Conservation (phyloP, 768 basidiomycete genomes). For the Amanita inopinata region DNA sequence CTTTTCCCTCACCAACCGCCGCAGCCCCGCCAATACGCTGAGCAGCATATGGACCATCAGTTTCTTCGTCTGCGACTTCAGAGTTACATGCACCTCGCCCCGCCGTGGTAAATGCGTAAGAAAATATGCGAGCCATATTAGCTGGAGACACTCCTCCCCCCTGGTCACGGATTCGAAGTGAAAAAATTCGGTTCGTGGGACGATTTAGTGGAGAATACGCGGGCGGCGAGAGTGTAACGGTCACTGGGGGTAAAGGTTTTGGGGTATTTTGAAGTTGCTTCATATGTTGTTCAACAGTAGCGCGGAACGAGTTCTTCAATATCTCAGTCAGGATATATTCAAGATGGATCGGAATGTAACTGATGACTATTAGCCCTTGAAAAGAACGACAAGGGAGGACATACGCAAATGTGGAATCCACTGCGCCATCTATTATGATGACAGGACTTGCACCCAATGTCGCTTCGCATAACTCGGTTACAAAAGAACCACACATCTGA, state of each 20-base stretch:
- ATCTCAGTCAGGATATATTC: slow-evolving; percentile 90
- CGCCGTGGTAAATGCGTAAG: slow-evolving; percentile 88
- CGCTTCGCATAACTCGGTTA: slow-evolving; percentile 74
- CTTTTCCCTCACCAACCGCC: slow-evolving; percentile 35
- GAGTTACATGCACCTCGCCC: slow-evolving; percentile 32
- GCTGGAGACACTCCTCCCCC: slow-evolving; percentile 75
- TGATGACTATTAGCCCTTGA: slow-evolving; percentile 20
- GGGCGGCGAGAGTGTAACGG: slow-evolving; percentile 61
- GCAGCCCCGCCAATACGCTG: slow-evolving; percentile 70
- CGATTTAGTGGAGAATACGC: slow-evolving; percentile 17
- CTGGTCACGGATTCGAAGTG: slow-evolving; percentile 74
- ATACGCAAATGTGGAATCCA: slow-evolving; percentile 69
- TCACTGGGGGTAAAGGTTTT: slow-evolving; percentile 46
- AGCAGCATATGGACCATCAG: slow-evolving; percentile 69
- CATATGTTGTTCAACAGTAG: slow-evolving; percentile 70
- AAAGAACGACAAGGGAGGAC: slow-evolving; percentile 20
- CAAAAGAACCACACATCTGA: slow-evolving; percentile 73
- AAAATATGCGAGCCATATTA: slow-evolving; percentile 75
- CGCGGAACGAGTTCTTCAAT: slow-evolving; percentile 85
- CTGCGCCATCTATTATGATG: slow-evolving; percentile 61
- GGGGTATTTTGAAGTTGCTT: slow-evolving; percentile 28
- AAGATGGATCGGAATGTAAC: slow-evolving; percentile 83
- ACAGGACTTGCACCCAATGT: slow-evolving; percentile 66
- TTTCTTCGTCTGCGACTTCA: slow-evolving; percentile 25
- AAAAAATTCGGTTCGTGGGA: slow-evolving; percentile 42